Evolutionary conservation across 2,329 filamentous ascomycete genomes (phyloP).

Genomic region (Lasiodiplodia hormozganensis): DNA sequence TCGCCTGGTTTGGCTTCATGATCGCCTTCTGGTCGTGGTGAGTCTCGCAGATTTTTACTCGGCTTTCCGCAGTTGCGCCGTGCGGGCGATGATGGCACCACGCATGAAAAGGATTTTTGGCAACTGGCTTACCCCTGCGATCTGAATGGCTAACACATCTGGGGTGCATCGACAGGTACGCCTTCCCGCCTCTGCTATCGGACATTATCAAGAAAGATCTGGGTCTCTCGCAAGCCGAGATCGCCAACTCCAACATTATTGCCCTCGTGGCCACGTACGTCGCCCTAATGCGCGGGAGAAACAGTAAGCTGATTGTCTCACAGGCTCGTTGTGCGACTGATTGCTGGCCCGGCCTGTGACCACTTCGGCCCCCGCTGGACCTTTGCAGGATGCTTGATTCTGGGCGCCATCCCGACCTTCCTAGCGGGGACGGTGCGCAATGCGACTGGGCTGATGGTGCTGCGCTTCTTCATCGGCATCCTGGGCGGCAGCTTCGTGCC

Average conservation of each 20-base stretch:
- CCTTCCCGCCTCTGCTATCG: constrained; percentile 82
- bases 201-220: constrained; percentile 83
- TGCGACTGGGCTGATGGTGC: constrained; percentile 70
- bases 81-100: constrained; percentile 23
- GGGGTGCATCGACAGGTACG: constrained; percentile 66
- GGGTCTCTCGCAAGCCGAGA: constrained; percentile 70
- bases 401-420: constrained; percentile 80
- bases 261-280: constrained; percentile 64
- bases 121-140: constrained; percentile 3
- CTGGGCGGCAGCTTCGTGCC: constrained; percentile 81
- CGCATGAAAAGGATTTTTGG: constrained; percentile 9
- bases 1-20: constrained; percentile 86
- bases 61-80: not conserved
- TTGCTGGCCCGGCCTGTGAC: constrained; percentile 86
- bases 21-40: constrained; percentile 84
- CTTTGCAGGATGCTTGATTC: constrained; percentile 77
- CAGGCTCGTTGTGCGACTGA: constrained; percentile 73
- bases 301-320: constrained; percentile 33
- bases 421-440: constrained; percentile 78
- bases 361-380: constrained; percentile 80
- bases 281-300: constrained; percentile 37
- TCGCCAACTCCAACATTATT: constrained; percentile 90
- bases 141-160: constrained; percentile 12
- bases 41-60: constrained; percentile 33
- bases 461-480: constrained; percentile 82